phyloP scores from a whole-genome alignment of 1,139 yeast genomes.

The Blastobotrys proliferans region DNA sequence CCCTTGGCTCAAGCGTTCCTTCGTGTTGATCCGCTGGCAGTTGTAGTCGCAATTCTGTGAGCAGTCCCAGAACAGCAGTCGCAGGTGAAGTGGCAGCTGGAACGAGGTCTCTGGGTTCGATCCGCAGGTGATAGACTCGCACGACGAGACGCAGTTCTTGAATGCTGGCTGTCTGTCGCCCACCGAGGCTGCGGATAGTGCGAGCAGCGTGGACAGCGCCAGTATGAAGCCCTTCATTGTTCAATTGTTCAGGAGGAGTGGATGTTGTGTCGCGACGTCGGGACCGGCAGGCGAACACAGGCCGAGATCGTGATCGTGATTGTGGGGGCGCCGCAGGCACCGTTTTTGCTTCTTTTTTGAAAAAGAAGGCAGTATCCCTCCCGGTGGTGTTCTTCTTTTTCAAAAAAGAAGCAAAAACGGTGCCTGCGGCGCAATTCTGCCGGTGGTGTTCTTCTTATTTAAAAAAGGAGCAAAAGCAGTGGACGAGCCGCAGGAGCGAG shows the following conservation, averaged over 20 bases:
- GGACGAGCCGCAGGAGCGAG: too few species aligned
- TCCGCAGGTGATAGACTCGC: conserved; percentile 43
- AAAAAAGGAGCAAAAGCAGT: too few species aligned
- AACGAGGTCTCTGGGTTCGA: conserved; percentile 8
- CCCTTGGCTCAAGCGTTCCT: conserved; percentile 42
- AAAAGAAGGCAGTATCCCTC: too few species aligned
- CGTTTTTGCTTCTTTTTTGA: too few species aligned
- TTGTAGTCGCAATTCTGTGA: conserved; percentile 82
- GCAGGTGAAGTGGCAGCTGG: conserved; percentile 41
- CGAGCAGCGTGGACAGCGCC: not conserved
- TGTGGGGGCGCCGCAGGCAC: too few species aligned
- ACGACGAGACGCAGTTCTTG: conserved; percentile 57
- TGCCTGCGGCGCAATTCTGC: too few species aligned
- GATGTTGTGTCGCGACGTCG: too few species aligned
- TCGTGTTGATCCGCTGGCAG: conserved; percentile 75
- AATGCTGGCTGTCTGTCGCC: conserved; percentile 80
- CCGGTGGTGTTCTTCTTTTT: too few species aligned
- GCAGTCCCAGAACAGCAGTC: conserved; percentile 71
- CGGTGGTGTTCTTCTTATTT: too few species aligned
- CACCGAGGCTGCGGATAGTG: conserved; percentile 59
- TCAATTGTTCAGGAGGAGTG: not conserved
- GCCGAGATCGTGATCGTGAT: too few species aligned
- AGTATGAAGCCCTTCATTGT: not conserved
- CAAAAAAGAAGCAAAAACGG: too few species aligned
- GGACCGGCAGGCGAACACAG: too few species aligned